These are phyloP conservation scores for Thyridium curvatum DNA, from an alignment of 2,329 filamentous ascomycete genomes.

Conservation along the genomic window DNA sequence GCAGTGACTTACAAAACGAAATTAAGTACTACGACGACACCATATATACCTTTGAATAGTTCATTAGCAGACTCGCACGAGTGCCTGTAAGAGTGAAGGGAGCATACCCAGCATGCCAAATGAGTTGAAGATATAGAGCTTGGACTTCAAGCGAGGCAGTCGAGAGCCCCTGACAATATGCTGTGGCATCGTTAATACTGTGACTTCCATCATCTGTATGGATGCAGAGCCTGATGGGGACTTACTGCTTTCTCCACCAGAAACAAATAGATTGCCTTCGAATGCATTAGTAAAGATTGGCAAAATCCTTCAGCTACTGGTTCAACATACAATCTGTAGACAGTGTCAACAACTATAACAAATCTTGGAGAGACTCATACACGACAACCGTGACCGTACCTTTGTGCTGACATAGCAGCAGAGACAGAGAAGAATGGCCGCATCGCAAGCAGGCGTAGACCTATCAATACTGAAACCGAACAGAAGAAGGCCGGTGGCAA, in stretches of 20 bases:
- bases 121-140: conserved; percentile 55
- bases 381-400: too few species aligned
- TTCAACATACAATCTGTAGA: conserved; percentile 24
- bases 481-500: conserved; percentile 49
- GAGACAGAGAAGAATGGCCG: conserved; percentile 54
- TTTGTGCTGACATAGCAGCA: conserved; percentile 59
- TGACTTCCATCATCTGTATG: neutral
- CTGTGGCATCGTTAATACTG: conserved; percentile 16
- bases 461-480: conserved; percentile 51
- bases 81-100: neutral
- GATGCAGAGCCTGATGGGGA: conserved; percentile 2
- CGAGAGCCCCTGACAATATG: conserved; percentile 50
- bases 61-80: conserved; percentile 19
- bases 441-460: conserved; percentile 43
- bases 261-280: conserved; percentile 55
- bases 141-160: conserved; percentile 47
- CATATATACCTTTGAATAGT: conserved; percentile 27
- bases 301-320: too few species aligned
- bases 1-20: conserved; percentile 48
- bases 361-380: too few species aligned
- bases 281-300: neutral
- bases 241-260: conserved; percentile 57
- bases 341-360: neutral
- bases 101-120: conserved; percentile 45
- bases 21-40: conserved; percentile 46